Evolutionary conservation across 345 rosid species (phyloP), one percentile per base, ranked within the genome.

Genomic region (Trapa incisa): DNA sequence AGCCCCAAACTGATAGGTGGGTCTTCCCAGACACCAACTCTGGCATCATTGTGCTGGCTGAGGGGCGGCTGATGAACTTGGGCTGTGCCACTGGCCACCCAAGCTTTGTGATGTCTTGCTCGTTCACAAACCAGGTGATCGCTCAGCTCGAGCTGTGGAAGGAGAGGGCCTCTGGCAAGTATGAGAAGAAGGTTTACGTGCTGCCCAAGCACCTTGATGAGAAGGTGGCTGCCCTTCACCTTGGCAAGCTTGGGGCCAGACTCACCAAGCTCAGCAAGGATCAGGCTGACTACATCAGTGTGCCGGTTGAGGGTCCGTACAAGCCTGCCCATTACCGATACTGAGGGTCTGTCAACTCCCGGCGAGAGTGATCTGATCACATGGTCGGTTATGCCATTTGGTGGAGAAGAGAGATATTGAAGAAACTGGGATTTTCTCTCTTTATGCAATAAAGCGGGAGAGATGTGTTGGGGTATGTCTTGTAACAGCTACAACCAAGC

Each of bases 31-130:
- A 45, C 48, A 45, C 48, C 48, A 45, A 45, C 48, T 45, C 57
- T 3, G 65, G 65, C 42, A 61, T 61, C 65, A 61, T 61, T 9
- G 65, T 61, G 37, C 42, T 61, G 65, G 65, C 65, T 29, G 65
- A 61, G 65, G 65, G 65, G 15, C 36, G 65, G 37, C 65, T 64
- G 29, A 39, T 39, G 32, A 64, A 64, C 47, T 64, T 36, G 47
- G 42, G 57, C 3, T 52, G 57, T 52, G 57, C 57, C 22, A 52
- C 57, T 15, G 57, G 57, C 22, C 57, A 52, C 32, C 57, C 57
- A 4, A 52, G 57, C 57, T 52, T 52, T 52, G 57, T 52, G 57
- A 52, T 52, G 57, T 52, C 57, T 8, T 52, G 57, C 57, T 52
- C 57, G 22, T 52, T 52, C 57, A 52, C 57, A 22, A 52, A 52